Percentiles rank a stretch among this genome's conserved stretches.
Evolutionary conservation across 768 basidiomycete species (phyloP).

Genomic region (Phlebiopsis gigantea): DNA sequence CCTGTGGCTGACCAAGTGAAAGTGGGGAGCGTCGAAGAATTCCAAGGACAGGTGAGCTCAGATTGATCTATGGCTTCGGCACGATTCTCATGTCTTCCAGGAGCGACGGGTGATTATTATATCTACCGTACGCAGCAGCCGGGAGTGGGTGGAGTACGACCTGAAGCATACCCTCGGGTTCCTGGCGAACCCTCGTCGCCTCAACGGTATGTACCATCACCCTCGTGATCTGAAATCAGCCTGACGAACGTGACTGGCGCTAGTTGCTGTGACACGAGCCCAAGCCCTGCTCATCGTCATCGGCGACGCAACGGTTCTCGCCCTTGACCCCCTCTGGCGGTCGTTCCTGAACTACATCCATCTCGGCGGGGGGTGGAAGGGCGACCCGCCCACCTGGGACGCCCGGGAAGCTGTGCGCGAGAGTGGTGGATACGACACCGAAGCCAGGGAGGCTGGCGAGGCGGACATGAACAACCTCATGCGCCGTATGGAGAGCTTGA

Average conservation of each 20-base stretch:
- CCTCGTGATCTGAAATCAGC: neutral
- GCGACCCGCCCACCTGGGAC: slow-evolving; percentile 28
- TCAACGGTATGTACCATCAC: slow-evolving; percentile 40
- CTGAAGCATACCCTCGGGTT: slow-evolving; percentile 24
- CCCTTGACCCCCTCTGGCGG: slow-evolving; percentile 56
- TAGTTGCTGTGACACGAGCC: slow-evolving; percentile 64
- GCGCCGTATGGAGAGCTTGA: slow-evolving; percentile 24
- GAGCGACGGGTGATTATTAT: slow-evolving; percentile 36
- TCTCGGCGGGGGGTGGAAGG: slow-evolving; percentile 46
- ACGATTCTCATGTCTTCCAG: slow-evolving; percentile 14
- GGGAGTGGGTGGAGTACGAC: slow-evolving; percentile 23
- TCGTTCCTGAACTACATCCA: slow-evolving; percentile 54
- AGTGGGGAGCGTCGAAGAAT: slow-evolving; percentile 63
- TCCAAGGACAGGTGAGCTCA: slow-evolving; percentile 50
- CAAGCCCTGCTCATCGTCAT: slow-evolving; percentile 59
- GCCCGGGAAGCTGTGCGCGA: slow-evolving; percentile 33
- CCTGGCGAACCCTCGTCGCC: slow-evolving; percentile 24
- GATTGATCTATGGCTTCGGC: no score
- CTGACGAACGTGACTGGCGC: neutral
- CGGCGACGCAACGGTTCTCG: slow-evolving; percentile 54
- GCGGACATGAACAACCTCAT: slow-evolving; percentile 32
- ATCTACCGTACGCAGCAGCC: slow-evolving; percentile 34
- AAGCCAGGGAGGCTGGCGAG: slow-evolving; percentile 21
- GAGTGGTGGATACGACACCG: slow-evolving; percentile 35
- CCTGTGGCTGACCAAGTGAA: slow-evolving; percentile 34